These are phyloP conservation scores for Primulina huaijiensis DNA, from an alignment of 257 asterid genomes.

Conservation along the genomic window DNA sequence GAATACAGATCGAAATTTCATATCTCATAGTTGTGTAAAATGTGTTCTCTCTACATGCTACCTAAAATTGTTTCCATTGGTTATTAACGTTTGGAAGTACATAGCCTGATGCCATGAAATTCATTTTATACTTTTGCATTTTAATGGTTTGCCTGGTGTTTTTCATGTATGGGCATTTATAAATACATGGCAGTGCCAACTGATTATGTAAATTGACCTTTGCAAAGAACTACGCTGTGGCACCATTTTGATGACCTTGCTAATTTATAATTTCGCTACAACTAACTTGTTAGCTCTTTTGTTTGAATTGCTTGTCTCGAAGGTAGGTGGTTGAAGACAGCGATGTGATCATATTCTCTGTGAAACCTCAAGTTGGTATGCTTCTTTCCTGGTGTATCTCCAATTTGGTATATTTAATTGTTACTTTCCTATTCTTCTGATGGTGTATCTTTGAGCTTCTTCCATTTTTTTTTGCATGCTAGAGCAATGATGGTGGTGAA, in stretches of 20 bases:
- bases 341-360: slow-evolving; percentile 81
- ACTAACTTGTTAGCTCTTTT: slow-evolving; percentile 10
- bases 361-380: slow-evolving; percentile 93
- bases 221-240: background rate
- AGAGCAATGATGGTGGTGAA: background rate
- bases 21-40: background rate
- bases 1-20: no score
- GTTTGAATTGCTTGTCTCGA: slow-evolving; percentile 23
- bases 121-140: background rate
- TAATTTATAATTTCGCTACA: slow-evolving; percentile 1
- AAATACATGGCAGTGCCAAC: background rate
- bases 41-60: background rate
- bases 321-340: slow-evolving; percentile 83
- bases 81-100: background rate
- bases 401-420: slow-evolving; percentile 3
- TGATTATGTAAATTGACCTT: background rate
- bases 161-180: background rate
- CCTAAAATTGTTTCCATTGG: background rate
- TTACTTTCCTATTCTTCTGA: background rate
- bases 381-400: background rate
- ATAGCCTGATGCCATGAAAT: background rate
- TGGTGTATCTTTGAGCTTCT: background rate
- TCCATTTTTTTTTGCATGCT: background rate
- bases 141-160: background rate
- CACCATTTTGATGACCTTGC: background rate